Evolutionary conservation across 73 alveolate genomes (phyloP), one percentile per base, ranked within the genome.

Genomic region (Paramecium biaurelia): DNA sequence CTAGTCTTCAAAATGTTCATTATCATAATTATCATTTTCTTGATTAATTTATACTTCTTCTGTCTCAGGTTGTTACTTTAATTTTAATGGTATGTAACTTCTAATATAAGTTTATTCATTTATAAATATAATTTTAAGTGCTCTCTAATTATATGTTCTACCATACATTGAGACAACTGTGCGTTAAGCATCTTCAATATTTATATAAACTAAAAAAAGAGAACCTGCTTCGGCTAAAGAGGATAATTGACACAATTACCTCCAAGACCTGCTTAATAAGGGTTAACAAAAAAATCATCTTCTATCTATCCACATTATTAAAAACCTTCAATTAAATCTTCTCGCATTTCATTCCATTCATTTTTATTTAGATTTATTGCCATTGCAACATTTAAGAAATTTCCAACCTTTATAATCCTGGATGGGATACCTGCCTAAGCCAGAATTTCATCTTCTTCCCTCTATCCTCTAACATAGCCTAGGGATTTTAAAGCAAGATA

Each of bases 201-300:
- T 90, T 42, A 85, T 23, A 53, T 76, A 90, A 53, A 76, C 87
- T 21, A 90, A 12, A 28, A 90, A 70, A 23, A 90, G 70, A 32
- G 92, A 76, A 15, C 94, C 94, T 63, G 92, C 94, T 79, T 90
- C 94, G 32, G 94, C 94, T 63, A 63, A 30, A 30, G 20, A 7
- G 21, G 24, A 12, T 63, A 30, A 26, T 63, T 23, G 11, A 30
- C 3, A 24, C 24, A 63, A 63, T 23, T 63, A 63, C 84, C 84
- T 20, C 94, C 94, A 9, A 90, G 53, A 24, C 89, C 89, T 30
- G 92, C 93, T 32, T 90, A 34, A 47, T 20, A 90, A 47, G 86
- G 86, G 0, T 89, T 90, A 11, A 90, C 94, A 38, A 90, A 79
- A 57, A 79, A 79, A 79, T 79, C 90, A 79, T 79, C 90, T 23